Base-by-base conservation (phyloP, 176 grass and related monocot genomes). In the Miscanthus lutarioriparius region DNA sequence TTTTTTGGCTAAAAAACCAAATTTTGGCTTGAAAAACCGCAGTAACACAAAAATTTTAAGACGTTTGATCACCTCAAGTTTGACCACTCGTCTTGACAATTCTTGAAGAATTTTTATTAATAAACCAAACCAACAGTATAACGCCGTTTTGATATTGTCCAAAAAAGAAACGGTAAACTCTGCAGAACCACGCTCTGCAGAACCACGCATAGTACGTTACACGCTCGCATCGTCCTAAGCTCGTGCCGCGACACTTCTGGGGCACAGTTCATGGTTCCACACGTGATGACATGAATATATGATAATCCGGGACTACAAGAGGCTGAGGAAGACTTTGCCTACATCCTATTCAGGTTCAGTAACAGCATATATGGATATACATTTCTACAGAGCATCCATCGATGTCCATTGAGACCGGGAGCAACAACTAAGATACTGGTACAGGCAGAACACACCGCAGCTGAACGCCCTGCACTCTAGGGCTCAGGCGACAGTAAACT, bases 361-460 rank as follows among this genome's bases (percentile, higher is more conserved):
- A 67, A 44, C 75, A 80, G 22, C 70, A 45, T 45, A 69, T 53
- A 63, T 22, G 30, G 64, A 76, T 70, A 43, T 89, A 81, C 63
- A 89, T 70, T 63, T 83, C 38, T 87, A 80, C 38, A 80, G 23
- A 71, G 16, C 44, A 87, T 80, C 32, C 33, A 87, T 79, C 38
- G 20, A 28, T 35, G 63, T 75, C 25, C 75, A 43, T 28, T 51
- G 19, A 48, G 15, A 39, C 6, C 4, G 43, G 26, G 44, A 49
- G 43, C 26, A 83, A 17, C 7, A 49, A 72, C 54, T 53, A 82
- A 82, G 65, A 58, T 56, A 72, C 54, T 27, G 12, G 4, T 71
- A 78, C 69, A 74, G 16, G 64, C 35, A 47, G 43, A 83, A 82
- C 67, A 63, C 22, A 62, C 1, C 38, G 36, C 10, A 17, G 47